A percentile compares a stretch with the other conserved stretches of the same genome.
phyloP scores from a whole-genome alignment of 1,284 basidiomycete genomes.

The Ustilago bromivora region DNA sequence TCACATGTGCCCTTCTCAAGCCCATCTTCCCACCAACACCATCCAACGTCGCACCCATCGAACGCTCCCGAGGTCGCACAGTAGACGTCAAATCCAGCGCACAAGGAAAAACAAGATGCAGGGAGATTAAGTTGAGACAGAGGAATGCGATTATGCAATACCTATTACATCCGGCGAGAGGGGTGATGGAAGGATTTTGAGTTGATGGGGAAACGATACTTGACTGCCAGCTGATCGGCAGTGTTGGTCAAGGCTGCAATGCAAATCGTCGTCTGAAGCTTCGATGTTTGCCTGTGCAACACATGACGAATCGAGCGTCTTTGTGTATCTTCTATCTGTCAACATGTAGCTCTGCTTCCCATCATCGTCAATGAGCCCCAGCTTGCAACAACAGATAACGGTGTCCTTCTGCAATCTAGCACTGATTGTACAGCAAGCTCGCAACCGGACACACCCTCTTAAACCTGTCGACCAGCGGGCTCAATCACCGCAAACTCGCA shows the following conservation, averaged over 20 bases:
- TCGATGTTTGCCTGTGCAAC: no score
- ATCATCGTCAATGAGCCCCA: no score
- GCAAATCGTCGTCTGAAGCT: not conserved
- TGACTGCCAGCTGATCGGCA: not conserved
- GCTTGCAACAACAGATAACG: no score
- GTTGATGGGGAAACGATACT: conserved; percentile 14
- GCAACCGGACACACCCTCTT: no score
- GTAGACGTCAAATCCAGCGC: no score
- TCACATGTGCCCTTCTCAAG: conserved; percentile 24
- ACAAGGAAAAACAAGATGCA: conserved; percentile 40
- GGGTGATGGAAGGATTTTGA: conserved; percentile 14
- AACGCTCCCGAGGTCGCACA: conserved; percentile 21
- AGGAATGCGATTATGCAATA: not conserved
- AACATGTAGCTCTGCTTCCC: no score
- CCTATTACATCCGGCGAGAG: conserved; percentile 4
- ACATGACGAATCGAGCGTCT: no score
- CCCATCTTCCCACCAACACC: conserved; percentile 31
- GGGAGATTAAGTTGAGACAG: conserved; percentile 5
- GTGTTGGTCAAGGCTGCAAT: not conserved
- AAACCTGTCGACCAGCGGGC: no score
- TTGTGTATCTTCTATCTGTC: no score
- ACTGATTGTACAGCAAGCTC: no score
- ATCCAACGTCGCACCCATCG: not conserved
- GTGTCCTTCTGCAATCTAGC: no score
- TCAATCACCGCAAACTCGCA: no score